Evolutionary conservation across 768 basidiomycete genomes (phyloP), one percentile per base, ranked within the genome.

Genomic region (Boletus fagicola): DNA sequence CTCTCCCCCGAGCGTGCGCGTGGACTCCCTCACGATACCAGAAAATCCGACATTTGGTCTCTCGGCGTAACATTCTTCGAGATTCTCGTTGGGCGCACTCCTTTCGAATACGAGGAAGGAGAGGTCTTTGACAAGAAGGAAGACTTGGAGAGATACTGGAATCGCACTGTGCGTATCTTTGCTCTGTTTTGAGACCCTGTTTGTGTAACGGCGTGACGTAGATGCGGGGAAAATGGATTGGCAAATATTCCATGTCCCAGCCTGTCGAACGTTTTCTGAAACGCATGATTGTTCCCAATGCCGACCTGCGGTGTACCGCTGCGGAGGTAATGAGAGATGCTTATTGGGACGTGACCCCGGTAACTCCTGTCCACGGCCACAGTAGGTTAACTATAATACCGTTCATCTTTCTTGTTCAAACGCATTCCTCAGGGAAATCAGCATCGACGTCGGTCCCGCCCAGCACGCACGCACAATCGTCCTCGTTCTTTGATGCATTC

Each of bases 51-150:
- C 60, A 77, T 92, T 45, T 92, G 88, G 87, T 85, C 89, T n/a
- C 83, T 91, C 3, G 88, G 88, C 47, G 77, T 96, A 28, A 92
- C 95, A 0, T 90, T 98, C 71, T 99, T 97, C 69, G 96, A 99
- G 72, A 90, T 99, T 59, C 81, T 98, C 33, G 77, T 87, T 24
- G 95, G 95, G 1, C 82, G 96, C 11, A 98, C 96, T 2, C 94
- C 95, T 2, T 98, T 98, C 66, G 90, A 94, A 70, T 69, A 88
- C 60, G 80, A 83, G 40, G 90, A 92, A 61, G 84, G 85, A 8
- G 91, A 95, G 66, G 80, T 87, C 58, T 88, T 94, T 61, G 75
- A 80, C 9, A 88, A 85, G 15, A 86, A 88, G 64, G 91, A 90
- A 43, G 90, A 92, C 61, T 72, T 96, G 26, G 87, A 92, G 68